phyloP scores from a whole-genome alignment of 768 basidiomycete genomes.

The Boletellus emodensis region DNA sequence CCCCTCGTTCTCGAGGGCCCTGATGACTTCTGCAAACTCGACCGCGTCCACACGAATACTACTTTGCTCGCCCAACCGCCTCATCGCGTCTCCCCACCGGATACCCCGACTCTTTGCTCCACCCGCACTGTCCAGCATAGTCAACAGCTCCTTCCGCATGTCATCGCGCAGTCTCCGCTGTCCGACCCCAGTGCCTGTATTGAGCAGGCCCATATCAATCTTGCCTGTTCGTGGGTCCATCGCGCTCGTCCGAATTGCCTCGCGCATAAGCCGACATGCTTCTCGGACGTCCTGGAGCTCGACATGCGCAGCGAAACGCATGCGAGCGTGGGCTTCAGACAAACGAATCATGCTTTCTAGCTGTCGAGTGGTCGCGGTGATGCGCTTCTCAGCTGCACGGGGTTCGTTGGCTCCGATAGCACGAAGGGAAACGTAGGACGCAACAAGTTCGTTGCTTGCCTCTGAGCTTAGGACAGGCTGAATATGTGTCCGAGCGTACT shows the following conservation, averaged over 20 bases:
- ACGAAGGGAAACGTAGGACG: slow-evolving; percentile 90
- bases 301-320: slow-evolving; percentile 88
- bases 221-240: slow-evolving; percentile 96
- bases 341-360: slow-evolving; percentile 96
- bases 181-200: slow-evolving; percentile 86
- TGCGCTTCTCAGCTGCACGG: slow-evolving; percentile 83
- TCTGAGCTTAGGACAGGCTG: slow-evolving; percentile 83
- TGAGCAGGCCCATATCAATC: slow-evolving; percentile 94
- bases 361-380: slow-evolving; percentile 97
- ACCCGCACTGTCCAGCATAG: slow-evolving; percentile 51
- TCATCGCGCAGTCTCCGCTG: slow-evolving; percentile 86
- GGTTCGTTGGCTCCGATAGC: slow-evolving; percentile 84
- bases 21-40: slow-evolving; percentile 82
- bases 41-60: slow-evolving; percentile 71
- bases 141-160: slow-evolving; percentile 77
- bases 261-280: slow-evolving; percentile 91
- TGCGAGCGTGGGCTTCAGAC: slow-evolving; percentile 93
- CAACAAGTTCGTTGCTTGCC: slow-evolving; percentile 80
- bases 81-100: slow-evolving; percentile 81
- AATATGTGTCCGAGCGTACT: slow-evolving; percentile 82
- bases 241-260: slow-evolving; percentile 90
- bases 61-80: slow-evolving; percentile 77
- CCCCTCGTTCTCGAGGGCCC: slow-evolving; percentile 80
- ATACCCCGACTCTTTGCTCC: slow-evolving; percentile 54
- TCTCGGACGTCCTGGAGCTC: slow-evolving; percentile 86